Percentiles rank a stretch among this genome's conserved stretches.
Conservation (phyloP, 306 rosid species). For the Sophora flavescens region DNA sequence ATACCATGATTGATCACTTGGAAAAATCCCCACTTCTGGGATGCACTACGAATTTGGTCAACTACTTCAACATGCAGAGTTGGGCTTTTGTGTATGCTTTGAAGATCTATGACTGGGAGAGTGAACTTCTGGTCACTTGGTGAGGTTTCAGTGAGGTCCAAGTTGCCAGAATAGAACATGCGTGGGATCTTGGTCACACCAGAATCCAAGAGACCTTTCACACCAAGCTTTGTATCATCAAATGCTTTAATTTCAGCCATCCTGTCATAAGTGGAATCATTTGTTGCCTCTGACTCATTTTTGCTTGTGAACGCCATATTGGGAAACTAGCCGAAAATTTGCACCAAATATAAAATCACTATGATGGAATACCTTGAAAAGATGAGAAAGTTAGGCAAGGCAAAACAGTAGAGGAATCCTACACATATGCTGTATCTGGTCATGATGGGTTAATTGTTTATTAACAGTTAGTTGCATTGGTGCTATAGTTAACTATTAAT, state of each 20-base stretch:
- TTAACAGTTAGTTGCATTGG: no score
- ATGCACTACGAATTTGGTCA: background rate
- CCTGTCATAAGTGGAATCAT: constrained; percentile 15
- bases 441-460: no score
- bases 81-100: background rate
- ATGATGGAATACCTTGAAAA: no score
- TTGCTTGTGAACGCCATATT: background rate
- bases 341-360: no score
- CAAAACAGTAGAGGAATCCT: no score
- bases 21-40: background rate
- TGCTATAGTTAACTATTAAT: no score
- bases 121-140: background rate
- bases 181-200: constrained; percentile 38
- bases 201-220: constrained; percentile 37
- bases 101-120: background rate
- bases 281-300: background rate
- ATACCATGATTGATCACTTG: constrained; percentile 1
- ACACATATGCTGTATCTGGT: no score
- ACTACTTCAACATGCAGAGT: background rate
- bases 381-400: no score
- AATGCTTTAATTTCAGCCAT: constrained; percentile 7
- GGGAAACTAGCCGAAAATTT: background rate
- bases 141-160: no score
- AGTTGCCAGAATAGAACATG: background rate
- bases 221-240: constrained; percentile 39